Base-by-base conservation (phyloP, 192 early-diverging fungal species). In the Paraglomus brasilianum region DNA sequence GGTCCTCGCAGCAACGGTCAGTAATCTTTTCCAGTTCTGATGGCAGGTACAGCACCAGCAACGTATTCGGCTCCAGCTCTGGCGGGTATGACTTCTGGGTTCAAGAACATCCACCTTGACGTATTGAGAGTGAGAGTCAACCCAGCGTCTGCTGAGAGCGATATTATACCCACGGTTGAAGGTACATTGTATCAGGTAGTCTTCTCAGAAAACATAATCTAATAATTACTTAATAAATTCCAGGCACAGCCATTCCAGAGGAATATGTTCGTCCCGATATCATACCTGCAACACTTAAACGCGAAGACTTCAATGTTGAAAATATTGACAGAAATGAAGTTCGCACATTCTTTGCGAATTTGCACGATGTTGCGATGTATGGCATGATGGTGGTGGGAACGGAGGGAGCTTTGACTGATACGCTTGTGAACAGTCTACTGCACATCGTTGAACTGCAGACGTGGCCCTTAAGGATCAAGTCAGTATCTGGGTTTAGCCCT, bases 361-460 rank as follows among this genome's bases (percentile, higher is more conserved):
- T 61, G 14, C 59, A 61, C 44, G 39, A 61, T 13, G 21, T 7
- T n/a, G 13, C 44, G 39, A 43, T 61, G 42, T 43, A 61, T 61
- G 38, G 59, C 0, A 0, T 0, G 40, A 13, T 17, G 15, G 30
- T 1, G 59, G 15, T 61, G 22, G 59, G 13, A 38, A 61, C 10
- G 44, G 42, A 61, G 40, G 59, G 44, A 61, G 44, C 59, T 61
- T 39, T 61, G 17, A 61, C 59, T 39, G 59, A 56, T 21, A 56
- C 53, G 1, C 30, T 56, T 56, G 52, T 56, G 21, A 39, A 58
- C 41, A n/a, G 41, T 64, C 19, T 64, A 17, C 61, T 64, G 45
- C 61, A 30, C 49, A 48, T 64, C 19, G 61, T 47, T 64, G 11
- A 15, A 14, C 21, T 64, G 5, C 46, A 64, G 46, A 48, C 17